Conservation (phyloP, 805 yeast species). For the Saccharomyces mikatae region DNA sequence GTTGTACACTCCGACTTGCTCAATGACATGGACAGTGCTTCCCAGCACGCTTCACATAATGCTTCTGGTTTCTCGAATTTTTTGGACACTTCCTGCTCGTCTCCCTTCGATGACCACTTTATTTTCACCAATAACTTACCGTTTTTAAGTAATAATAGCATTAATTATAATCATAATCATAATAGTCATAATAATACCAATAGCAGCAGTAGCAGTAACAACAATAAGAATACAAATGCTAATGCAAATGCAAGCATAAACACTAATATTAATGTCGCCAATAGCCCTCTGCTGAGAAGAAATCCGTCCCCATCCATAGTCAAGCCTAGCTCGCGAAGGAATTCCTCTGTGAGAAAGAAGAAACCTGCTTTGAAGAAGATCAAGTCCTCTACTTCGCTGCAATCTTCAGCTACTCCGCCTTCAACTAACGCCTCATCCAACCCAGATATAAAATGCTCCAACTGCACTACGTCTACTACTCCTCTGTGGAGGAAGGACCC, state of each 20-base stretch:
- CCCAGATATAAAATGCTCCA: conserved; percentile 50
- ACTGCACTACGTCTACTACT: conserved; percentile 82
- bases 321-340: neutral
- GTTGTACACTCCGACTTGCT: neutral
- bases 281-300: neutral
- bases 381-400: neutral
- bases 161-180: neutral
- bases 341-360: conserved; percentile 1
- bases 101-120: neutral
- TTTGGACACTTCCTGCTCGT: neutral
- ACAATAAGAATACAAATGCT: neutral
- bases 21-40: neutral
- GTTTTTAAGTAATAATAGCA: neutral
- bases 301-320: neutral
- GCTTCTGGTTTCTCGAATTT: neutral
- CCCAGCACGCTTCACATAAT: neutral
- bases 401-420: neutral
- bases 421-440: conserved; percentile 1
- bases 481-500: conserved; percentile 93
- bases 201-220: neutral
- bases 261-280: neutral
- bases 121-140: neutral
- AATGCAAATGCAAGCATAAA: too few species aligned
- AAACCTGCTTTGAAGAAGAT: conserved; percentile 3
- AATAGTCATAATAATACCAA: neutral